Conservation (phyloP, 371 early-diverging fungal genomes). For the Lichtheimia hyalospora region DNA sequence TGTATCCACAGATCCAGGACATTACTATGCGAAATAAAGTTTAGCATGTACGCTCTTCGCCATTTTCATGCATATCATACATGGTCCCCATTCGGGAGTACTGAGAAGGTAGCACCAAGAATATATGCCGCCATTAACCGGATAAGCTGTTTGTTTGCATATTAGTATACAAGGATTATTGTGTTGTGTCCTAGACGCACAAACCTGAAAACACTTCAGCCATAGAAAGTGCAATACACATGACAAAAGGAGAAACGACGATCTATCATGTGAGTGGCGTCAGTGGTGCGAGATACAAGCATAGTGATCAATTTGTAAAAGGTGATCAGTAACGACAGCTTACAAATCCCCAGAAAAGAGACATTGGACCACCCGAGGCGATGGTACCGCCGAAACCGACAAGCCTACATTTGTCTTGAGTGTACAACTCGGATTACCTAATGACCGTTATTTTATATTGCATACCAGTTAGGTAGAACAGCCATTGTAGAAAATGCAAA, state of each 20-base stretch:
- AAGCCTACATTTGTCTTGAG: conserved; percentile 10
- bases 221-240: conserved; percentile 35
- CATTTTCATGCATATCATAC: conserved; percentile 15
- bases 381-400: conserved; percentile 33
- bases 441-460: not conserved
- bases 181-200: too few relatives aligned
- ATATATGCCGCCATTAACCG: conserved; percentile 37
- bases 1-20: conserved; percentile 38
- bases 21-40: conserved; percentile 23
- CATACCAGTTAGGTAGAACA: conserved; percentile 22
- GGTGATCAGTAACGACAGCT: not conserved
- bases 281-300: too few relatives aligned
- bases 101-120: conserved; percentile 32
- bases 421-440: too few relatives aligned
- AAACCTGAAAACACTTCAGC: conserved; percentile 32
- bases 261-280: conserved; percentile 15
- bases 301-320: too few relatives aligned
- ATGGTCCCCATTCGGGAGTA: conserved; percentile 35
- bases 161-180: too few relatives aligned
- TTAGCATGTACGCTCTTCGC: not conserved
- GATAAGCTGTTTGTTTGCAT: conserved; percentile 15
- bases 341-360: conserved; percentile 31
- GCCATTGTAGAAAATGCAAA: conserved; percentile 26
- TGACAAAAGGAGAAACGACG: conserved; percentile 28
- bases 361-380: conserved; percentile 35